These are phyloP conservation scores for Rachicladosporium sp. DNA, from an alignment of 2,329 filamentous ascomycete genomes.

Conservation along the genomic window DNA sequence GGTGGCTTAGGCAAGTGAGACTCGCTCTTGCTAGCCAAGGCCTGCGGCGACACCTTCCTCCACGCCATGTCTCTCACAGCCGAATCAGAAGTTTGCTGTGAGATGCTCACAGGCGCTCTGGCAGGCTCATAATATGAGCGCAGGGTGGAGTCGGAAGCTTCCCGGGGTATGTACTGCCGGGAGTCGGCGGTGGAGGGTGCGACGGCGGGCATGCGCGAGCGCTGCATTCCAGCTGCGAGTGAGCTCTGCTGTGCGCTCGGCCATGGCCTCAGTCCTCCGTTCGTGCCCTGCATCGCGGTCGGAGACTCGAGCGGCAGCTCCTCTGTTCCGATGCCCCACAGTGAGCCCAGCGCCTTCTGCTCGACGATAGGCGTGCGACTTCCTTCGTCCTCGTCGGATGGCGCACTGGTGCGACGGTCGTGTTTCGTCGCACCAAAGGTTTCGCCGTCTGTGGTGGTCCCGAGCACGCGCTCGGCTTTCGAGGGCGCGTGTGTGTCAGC, in stretches of 20 bases:
- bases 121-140: slow-evolving; percentile 27
- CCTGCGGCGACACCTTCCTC: slow-evolving; percentile 24
- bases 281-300: slow-evolving; percentile 1
- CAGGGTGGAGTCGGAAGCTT: slow-evolving; percentile 4
- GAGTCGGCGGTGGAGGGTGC: not conserved
- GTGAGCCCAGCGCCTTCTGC: no score
- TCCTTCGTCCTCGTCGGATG: no score
- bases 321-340: no score
- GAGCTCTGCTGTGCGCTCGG: slow-evolving; percentile 1
- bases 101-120: slow-evolving; percentile 28
- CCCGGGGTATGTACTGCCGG: not conserved
- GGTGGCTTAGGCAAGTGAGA: slow-evolving; percentile 6
- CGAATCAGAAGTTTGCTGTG: slow-evolving; percentile 34
- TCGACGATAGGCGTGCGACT: no score
- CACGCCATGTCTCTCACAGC: slow-evolving; percentile 32
- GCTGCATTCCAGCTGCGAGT: not conserved
- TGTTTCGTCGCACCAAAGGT: no score
- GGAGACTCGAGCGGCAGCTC: not conserved
- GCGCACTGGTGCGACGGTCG: no score
- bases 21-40: slow-evolving; percentile 11
- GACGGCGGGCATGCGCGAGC: not conserved
- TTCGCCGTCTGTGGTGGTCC: no score
- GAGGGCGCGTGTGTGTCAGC: no score
- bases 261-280: slow-evolving; percentile 7
- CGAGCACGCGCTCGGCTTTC: slow-evolving; percentile 2